phyloP scores from a whole-genome alignment of 305 asterid genomes.

The Fraxinus sp. region DNA sequence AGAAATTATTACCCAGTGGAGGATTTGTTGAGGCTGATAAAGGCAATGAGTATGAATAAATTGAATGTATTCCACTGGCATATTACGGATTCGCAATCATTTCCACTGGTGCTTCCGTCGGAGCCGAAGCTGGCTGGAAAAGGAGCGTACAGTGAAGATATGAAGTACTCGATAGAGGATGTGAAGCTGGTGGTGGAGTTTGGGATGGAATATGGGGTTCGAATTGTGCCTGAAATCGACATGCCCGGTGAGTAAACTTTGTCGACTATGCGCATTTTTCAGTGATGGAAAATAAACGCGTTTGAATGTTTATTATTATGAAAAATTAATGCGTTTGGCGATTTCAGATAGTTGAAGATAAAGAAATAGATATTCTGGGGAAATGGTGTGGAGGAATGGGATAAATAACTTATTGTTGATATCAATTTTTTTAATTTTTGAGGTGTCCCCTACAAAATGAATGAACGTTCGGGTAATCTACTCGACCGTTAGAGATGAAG shows the following conservation, averaged over 20 bases:
- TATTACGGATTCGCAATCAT: conserved; percentile 83
- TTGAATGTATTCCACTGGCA: conserved; percentile 93
- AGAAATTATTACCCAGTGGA: conserved; percentile 60
- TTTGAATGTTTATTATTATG: neutral
- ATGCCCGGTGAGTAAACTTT: conserved; percentile 71
- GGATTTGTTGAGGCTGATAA: conserved; percentile 61
- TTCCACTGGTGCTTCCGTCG: conserved; percentile 65
- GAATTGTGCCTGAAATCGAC: conserved; percentile 85
- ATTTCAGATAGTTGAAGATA: neutral
- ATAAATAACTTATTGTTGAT: neutral
- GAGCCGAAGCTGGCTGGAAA: conserved; percentile 65
- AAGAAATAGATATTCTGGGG: neutral
- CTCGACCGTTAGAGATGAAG: neutral
- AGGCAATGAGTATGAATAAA: conserved; percentile 76
- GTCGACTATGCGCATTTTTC: neutral
- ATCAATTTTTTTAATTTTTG: neutral
- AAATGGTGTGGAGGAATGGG: neutral
- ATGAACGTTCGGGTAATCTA: neutral
- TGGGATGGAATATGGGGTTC: conserved; percentile 69
- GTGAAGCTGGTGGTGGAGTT: conserved; percentile 55
- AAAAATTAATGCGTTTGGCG: neutral
- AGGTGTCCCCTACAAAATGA: neutral
- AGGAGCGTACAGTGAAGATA: conserved; percentile 65
- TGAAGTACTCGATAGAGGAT: conserved; percentile 65
- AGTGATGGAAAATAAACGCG: neutral